Conservation (phyloP, 208 protist species). For the Acanthamoeba healyi region DNA sequence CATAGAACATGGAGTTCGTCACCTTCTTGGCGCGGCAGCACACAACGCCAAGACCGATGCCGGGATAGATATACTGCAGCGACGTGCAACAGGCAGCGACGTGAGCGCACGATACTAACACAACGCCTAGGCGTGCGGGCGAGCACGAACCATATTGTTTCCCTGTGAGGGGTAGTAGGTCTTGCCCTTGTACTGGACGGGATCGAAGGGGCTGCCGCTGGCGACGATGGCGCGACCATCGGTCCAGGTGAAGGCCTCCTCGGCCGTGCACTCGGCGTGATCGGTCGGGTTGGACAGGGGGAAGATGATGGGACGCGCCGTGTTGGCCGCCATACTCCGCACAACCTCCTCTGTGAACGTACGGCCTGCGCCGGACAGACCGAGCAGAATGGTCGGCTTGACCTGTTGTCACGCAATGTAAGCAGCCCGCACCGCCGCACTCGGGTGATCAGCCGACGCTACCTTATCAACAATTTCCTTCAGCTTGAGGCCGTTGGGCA, state of each 20-base stretch:
- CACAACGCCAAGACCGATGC: conserved; percentile 93
- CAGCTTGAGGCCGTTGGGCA: conserved; percentile 69
- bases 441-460: too few relatives aligned
- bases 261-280: conserved; percentile 93
- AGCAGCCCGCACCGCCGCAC: too few relatives aligned
- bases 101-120: too few relatives aligned
- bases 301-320: conserved; percentile 96
- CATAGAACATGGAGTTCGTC: conserved; percentile 93
- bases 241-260: conserved; percentile 95
- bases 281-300: conserved; percentile 94
- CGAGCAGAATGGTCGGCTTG: conserved; percentile 95
- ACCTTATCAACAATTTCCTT: conserved; percentile 89
- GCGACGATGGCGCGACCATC: conserved; percentile 96
- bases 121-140: too few relatives aligned
- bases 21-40: conserved; percentile 87
- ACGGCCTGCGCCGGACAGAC: conserved; percentile 88
- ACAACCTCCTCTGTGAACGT: conserved; percentile 97
- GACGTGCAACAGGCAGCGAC: too few relatives aligned
- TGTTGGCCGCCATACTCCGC: conserved; percentile 90
- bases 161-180: conserved; percentile 94
- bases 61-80: conserved; percentile 87
- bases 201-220: conserved; percentile 96
- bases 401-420: too few relatives aligned
- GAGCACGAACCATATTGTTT: conserved; percentile 94
- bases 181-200: conserved; percentile 91